A percentile compares a stretch with the other conserved stretches of the same genome.
These are phyloP conservation scores for Pseudozyma sp. DNA, from an alignment of 1,284 basidiomycete species.

Conservation along the genomic window DNA sequence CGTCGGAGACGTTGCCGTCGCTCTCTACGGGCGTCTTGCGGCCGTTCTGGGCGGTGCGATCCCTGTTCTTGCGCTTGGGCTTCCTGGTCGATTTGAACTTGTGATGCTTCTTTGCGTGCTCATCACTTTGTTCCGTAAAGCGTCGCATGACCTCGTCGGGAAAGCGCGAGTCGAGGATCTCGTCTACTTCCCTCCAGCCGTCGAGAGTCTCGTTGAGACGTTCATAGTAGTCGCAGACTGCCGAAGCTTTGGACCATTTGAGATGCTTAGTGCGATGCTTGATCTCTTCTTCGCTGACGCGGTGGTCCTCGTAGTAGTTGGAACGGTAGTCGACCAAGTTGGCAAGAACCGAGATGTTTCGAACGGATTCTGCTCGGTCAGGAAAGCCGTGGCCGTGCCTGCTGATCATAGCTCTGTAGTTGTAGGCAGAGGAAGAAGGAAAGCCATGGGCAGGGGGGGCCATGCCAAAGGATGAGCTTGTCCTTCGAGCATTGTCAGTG, in stretches of 20 bases:
- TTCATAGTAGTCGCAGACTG: constrained; percentile 60
- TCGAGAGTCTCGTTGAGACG: constrained; percentile 63
- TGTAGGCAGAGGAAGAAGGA: constrained; percentile 40
- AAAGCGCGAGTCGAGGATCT: constrained; percentile 66
- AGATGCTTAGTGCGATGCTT: constrained; percentile 46
- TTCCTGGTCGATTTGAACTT: constrained; percentile 24
- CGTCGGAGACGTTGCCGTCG: constrained; percentile 54
- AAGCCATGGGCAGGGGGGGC: constrained; percentile 23
- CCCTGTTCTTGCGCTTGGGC: constrained; percentile 27
- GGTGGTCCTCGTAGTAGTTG: constrained; percentile 59
- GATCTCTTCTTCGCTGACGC: constrained; percentile 51
- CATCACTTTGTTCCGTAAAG: constrained; percentile 41
- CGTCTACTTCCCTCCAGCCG: constrained; percentile 65
- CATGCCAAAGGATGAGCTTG: constrained; percentile 44
- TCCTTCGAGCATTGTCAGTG: constrained; percentile 21
- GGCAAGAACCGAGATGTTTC: constrained; percentile 58
- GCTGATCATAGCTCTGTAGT: constrained; percentile 41
- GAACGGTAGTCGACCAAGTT: constrained; percentile 62
- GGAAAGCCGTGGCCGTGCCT: constrained; percentile 55
- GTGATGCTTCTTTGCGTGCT: constrained; percentile 15
- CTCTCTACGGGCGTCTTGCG: constrained; percentile 28
- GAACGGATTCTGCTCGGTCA: constrained; percentile 54
- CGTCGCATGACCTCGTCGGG: constrained; percentile 65
- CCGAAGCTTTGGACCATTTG: constrained; percentile 35
- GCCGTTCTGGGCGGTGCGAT: constrained; percentile 4